Evolutionary conservation across 768 basidiomycete genomes (phyloP).

Genomic region (Asterophora lycoperdoides): DNA sequence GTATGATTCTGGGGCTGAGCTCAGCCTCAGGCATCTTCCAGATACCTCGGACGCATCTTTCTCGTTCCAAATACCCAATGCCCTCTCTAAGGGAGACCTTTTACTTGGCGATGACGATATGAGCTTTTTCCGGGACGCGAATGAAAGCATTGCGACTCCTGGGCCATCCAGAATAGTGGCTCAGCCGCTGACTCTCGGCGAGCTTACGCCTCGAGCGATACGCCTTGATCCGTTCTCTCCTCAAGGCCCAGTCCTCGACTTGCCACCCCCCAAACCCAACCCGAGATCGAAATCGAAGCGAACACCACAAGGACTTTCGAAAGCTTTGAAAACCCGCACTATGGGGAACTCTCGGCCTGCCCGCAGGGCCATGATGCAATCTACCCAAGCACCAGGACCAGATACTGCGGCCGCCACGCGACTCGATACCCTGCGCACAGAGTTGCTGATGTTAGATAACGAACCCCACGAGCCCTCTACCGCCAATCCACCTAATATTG

Average conservation of each 20-base stretch:
- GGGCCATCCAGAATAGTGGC: constrained; percentile 21
- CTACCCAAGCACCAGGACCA: constrained; percentile 10
- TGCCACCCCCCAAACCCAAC: not conserved
- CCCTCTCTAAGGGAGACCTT: constrained; percentile 40
- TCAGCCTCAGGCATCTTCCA: constrained; percentile 52
- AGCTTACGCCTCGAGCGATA: constrained; percentile 23
- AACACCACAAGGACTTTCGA: constrained; percentile 2
- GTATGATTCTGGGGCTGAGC: constrained; percentile 30
- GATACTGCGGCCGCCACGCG: constrained; percentile 15
- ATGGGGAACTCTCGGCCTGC: constrained; percentile 16
- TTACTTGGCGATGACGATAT: constrained; percentile 46
- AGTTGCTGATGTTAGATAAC: constrained; percentile 23
- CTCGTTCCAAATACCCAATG: constrained; percentile 52
- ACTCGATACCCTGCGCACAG: constrained; percentile 20
- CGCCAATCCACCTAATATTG: not conserved
- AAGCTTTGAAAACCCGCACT: not conserved
- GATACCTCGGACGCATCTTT: constrained; percentile 49
- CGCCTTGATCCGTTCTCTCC: too few relatives aligned
- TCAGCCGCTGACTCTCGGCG: constrained; percentile 34
- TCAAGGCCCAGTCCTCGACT: not conserved
- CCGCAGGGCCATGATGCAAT: constrained; percentile 14
- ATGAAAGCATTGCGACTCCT: constrained; percentile 31
- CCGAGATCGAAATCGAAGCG: constrained; percentile 8
- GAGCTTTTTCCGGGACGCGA: constrained; percentile 42
- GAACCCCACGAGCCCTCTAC: constrained; percentile 7